Evolutionary conservation across 2,329 filamentous ascomycete species (phyloP).

Genomic region (Colletotrichum spinosum): DNA sequence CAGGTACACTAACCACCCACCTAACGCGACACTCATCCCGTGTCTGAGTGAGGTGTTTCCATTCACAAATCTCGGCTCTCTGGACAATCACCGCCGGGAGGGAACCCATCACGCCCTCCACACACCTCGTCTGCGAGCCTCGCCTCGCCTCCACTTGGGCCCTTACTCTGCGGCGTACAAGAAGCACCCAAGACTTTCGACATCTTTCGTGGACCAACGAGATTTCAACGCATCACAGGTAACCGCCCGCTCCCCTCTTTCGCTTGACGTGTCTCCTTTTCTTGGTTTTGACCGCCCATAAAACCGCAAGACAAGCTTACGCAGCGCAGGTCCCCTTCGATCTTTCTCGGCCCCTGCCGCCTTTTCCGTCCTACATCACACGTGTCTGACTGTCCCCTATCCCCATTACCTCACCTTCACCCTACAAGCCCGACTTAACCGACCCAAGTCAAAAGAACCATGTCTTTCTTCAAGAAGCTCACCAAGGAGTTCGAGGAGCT

Average conservation of each 20-base stretch:
- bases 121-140: constrained; percentile 10
- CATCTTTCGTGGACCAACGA: constrained; percentile 23
- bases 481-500: constrained; percentile 59
- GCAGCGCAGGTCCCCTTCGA: constrained; percentile 30
- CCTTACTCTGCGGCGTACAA: constrained; percentile 16
- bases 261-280: constrained; percentile 26
- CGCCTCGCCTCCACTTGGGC: constrained; percentile 16
- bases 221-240: constrained; percentile 28
- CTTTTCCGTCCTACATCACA: constrained; percentile 33
- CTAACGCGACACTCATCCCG: constrained; percentile 10
- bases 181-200: constrained; percentile 26
- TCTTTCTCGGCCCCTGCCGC: constrained; percentile 39
- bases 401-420: constrained; percentile 21
- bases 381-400: constrained; percentile 8
- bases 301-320: constrained; percentile 32
- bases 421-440: constrained; percentile 21
- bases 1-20: neutral
- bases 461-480: constrained; percentile 60
- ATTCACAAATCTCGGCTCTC: constrained; percentile 13
- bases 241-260: constrained; percentile 22
- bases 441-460: constrained; percentile 40
- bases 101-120: constrained; percentile 27
- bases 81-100: constrained; percentile 24
- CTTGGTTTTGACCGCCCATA: constrained; percentile 24
- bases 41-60: constrained; percentile 6